Base-by-base conservation (phyloP, 1,139 yeast species). In the Nakaseomyces delphensis region DNA sequence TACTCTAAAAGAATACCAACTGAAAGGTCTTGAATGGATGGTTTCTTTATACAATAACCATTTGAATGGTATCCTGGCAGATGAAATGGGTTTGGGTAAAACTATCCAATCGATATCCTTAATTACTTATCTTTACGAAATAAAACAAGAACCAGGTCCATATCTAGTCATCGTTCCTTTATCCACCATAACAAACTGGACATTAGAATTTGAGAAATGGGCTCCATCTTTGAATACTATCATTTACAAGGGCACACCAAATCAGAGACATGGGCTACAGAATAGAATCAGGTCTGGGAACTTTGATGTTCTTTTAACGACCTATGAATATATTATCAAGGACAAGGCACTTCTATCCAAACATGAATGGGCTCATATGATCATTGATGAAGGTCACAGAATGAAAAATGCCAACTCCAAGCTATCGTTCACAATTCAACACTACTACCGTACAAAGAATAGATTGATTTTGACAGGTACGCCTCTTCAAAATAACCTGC, bases 11-110 rank as follows among this genome's bases (percentile, higher is more conserved):
- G 98, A 91, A 58, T 91, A 91, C 61, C 97, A 89, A 67, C 38
- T 89, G 48, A 86, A 85, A 64, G 97, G 97, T 61, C 70, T 89
- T 46, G 96, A 91, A 63, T 89, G 97, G 98, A 89, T 91, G 97
- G 95, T 89, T 3, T 89, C 97, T 0, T 71, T 91, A 47, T 89
- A 75, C 63, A 91, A 91, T 63, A 91, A 91, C 65, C 91, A 87
- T 62, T 71, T 91, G 57, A 89, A 91, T 62, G 97, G 97, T 69
- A 89, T 89, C 49, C 68, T 89, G 46, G 97, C 97, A 5, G 97
- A 84, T 66, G 91, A 89, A 64, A 84, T 84, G 95, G 95, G 95
- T 51, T 69, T 84, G 40, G 95, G 95, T 62, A 84, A 84, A 55
- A 85, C 95, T 5, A 84, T 85, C 57, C 95, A 85, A 64, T 76